A percentile compares a stretch with the other conserved stretches of the same genome.
These are phyloP conservation scores for Amanita polypyramis DNA, from an alignment of 768 basidiomycete species.

Conservation along the genomic window DNA sequence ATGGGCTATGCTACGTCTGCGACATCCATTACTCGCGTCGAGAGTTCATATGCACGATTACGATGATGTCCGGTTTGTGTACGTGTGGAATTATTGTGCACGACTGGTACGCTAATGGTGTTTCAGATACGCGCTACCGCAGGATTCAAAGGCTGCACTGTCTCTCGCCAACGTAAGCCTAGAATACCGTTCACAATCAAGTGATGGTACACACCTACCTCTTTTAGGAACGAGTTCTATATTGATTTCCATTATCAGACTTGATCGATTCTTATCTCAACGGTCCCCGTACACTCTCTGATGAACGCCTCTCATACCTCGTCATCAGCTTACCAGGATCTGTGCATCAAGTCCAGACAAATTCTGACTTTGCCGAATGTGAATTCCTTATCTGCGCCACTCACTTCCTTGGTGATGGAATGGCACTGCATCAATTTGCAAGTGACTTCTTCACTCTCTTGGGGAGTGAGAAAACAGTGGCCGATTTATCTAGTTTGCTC, in stretches of 20 bases:
- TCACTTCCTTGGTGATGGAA: conserved; percentile 82
- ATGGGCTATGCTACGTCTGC: conserved; percentile 63
- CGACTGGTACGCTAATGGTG: background rate
- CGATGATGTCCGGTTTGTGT: conserved; percentile 61
- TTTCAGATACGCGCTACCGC: conserved; percentile 36
- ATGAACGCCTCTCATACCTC: conserved; percentile 56
- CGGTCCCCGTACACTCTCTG: conserved; percentile 63
- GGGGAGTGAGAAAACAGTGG: conserved; percentile 9
- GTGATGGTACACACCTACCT: conserved; percentile 35
- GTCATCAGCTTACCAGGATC: conserved; percentile 25
- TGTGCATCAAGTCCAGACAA: background rate
- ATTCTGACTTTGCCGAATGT: conserved; percentile 21
- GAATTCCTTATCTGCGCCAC: conserved; percentile 67
- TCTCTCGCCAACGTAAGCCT: conserved; percentile 35
- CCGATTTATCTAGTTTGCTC: background rate
- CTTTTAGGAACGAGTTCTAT: background rate
- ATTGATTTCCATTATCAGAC: conserved; percentile 21
- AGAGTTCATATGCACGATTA: conserved; percentile 49
- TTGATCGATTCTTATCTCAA: conserved; percentile 67
- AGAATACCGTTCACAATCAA: conserved; percentile 37
- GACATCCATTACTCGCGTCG: conserved; percentile 67
- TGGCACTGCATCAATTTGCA: conserved; percentile 74
- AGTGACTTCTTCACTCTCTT: conserved; percentile 71
- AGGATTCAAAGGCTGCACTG: conserved; percentile 33
- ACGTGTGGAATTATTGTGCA: conserved; percentile 15